Conservation (phyloP, 305 asterid species). For the Fraxinus platypoda region DNA sequence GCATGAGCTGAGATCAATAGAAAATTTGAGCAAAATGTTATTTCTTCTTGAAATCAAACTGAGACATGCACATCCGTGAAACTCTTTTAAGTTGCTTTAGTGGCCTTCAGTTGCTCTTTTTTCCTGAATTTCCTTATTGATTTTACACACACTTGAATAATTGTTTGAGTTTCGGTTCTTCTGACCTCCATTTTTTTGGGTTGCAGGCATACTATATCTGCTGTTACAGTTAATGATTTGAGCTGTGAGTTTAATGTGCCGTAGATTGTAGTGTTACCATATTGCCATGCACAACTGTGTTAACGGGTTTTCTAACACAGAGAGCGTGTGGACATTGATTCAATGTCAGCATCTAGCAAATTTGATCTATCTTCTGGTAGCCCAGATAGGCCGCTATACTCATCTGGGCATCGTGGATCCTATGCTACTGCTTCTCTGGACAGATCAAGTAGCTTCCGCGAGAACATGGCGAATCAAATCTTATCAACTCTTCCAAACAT, state of each 20-base stretch:
- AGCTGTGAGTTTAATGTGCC: constrained; percentile 48
- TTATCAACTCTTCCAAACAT: constrained; percentile 75
- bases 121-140: constrained; percentile 11
- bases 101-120: not conserved
- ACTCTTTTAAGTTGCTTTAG: constrained; percentile 9
- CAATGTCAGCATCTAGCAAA: constrained; percentile 90
- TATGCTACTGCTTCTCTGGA: constrained; percentile 68
- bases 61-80: not conserved
- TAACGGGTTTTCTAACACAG: constrained; percentile 54
- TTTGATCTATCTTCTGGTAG: constrained; percentile 77
- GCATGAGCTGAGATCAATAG: not conserved
- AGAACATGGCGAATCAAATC: constrained; percentile 67
- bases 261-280: constrained; percentile 38
- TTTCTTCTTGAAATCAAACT: not conserved
- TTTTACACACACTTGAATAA: constrained; percentile 15
- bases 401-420: constrained; percentile 75
- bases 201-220: constrained; percentile 47
- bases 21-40: not conserved
- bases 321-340: constrained; percentile 60
- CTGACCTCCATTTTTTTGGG: constrained; percentile 10
- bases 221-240: constrained; percentile 34
- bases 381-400: constrained; percentile 78
- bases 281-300: constrained; percentile 80
- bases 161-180: constrained; percentile 17
- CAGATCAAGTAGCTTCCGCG: constrained; percentile 72